Base-by-base conservation (phyloP, 129 eudicot genomes). In the Lactuca saligna region DNA sequence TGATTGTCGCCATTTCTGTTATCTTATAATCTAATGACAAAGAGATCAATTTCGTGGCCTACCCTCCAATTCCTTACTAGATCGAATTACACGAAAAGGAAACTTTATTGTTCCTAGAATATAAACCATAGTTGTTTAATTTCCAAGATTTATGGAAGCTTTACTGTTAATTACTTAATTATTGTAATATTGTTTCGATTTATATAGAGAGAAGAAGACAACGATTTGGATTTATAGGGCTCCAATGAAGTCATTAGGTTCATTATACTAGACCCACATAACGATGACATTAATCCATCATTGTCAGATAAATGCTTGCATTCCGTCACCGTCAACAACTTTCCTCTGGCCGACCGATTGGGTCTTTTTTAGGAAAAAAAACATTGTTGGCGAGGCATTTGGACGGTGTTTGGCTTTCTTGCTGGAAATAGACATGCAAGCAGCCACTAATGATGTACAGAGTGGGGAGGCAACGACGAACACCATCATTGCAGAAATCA, bases 371-470 rank as follows among this genome's bases (percentile, higher is more conserved):
- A 32, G n/a, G 62, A 38, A 13, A 61, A 13, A 61, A 37, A 31
- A 44, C 62, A 61, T 2, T 0, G 71, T 15, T 34, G 77, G 46
- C 11, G 78, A 15, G 31, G 65, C 58, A 16, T 37, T 68, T 8
- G 32, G 61, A 54, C 53, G 54, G 62, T 33, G 32, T 59, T 10
- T 17, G 58, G 17, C 16, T 63, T 34, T 34, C 20, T 75, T 74
- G 34, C 62, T 69, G 79, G 79, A 67, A 53, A 75, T 44, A 54
- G 80, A 75, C 38, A 75, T 68, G 75, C 69, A 68, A 56, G 75
- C 74, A 15, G 79, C 79, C 31, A 75, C 68, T n/a, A 66, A 44
- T 75, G 75, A 75, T 33, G 80, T 75, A 50, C 74, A 68, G 1
- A 75, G 68, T 13, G 73, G 73, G 15, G 79, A 66, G 3, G 62